Evolutionary conservation across 2,329 filamentous ascomycete species (phyloP).

Genomic region (Trichoderma koningii): DNA sequence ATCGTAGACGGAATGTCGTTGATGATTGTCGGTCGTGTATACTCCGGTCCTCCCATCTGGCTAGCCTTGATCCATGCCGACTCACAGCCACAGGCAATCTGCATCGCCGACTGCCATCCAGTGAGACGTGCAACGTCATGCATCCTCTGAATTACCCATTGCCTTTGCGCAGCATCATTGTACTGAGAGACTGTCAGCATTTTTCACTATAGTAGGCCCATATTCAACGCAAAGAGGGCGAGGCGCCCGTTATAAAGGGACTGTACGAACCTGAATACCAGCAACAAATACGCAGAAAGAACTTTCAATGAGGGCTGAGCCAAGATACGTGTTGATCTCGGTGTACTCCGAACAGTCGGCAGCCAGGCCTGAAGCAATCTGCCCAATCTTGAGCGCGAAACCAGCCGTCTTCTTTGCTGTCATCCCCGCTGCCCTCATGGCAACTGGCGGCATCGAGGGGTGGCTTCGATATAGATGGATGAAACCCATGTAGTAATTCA

Average conservation of each 20-base stretch:
- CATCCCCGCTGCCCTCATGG: conserved; percentile 82
- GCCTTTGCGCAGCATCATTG: conserved; percentile 68
- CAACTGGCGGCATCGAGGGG: conserved; percentile 86
- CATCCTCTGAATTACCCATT: conserved; percentile 74
- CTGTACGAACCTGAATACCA: conserved; percentile 63
- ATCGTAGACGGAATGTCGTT: conserved; percentile 43
- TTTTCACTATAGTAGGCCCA: not conserved
- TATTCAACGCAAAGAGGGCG: not conserved
- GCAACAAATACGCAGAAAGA: conserved; percentile 85
- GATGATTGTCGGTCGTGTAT: conserved; percentile 53
- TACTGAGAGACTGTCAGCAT: conserved; percentile 54
- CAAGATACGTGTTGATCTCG: conserved; percentile 74
- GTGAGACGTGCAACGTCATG: conserved; percentile 76
- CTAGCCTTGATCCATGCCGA: conserved; percentile 77
- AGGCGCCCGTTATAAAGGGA: not conserved
- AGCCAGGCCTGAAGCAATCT: conserved; percentile 73
- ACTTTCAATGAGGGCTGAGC: conserved; percentile 79
- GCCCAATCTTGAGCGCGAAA: conserved; percentile 74
- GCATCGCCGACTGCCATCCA: conserved; percentile 81
- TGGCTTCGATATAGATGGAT: conserved; percentile 82
- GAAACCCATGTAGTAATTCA: conserved; percentile 80
- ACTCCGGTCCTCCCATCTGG: conserved; percentile 73
- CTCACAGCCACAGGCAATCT: conserved; percentile 84
- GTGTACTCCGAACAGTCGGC: conserved; percentile 55
- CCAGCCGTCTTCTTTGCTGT: conserved; percentile 70